Conservation (phyloP, 2,329 filamentous ascomycete species). For the Nothopassalora personata region DNA sequence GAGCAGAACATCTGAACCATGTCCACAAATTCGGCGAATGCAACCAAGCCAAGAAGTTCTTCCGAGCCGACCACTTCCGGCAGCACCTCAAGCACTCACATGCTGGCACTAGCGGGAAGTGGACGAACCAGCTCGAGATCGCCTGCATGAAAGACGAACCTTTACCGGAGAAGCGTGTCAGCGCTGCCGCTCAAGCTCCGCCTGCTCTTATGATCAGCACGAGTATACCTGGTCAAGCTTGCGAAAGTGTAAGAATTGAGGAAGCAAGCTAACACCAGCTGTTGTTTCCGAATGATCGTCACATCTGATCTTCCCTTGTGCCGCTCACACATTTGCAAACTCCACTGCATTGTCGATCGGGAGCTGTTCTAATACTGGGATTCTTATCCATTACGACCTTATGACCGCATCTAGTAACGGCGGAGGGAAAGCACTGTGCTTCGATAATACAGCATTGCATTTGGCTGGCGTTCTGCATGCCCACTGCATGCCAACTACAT, state of each 20-base stretch:
- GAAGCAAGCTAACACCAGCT: background rate
- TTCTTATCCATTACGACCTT: background rate
- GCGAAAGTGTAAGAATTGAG: background rate
- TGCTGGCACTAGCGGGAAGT: constrained; percentile 91
- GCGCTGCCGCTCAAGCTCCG: constrained; percentile 8
- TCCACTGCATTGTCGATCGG: background rate
- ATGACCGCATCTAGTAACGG: constrained; percentile 2
- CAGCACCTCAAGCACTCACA: constrained; percentile 98
- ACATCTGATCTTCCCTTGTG: background rate
- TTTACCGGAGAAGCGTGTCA: constrained; percentile 41
- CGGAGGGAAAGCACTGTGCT: background rate
- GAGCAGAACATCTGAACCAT: constrained; percentile 80
- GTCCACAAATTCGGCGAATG: constrained; percentile 97
- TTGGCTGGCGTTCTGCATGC: constrained; percentile 1
- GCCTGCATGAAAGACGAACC: constrained; percentile 93
- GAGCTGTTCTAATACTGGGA: background rate
- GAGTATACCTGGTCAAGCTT: constrained; percentile 13
- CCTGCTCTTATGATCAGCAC: constrained; percentile 26
- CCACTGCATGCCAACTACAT: background rate
- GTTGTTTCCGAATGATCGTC: background rate
- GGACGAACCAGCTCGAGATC: constrained; percentile 97
- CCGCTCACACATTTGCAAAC: background rate
- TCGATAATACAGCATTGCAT: background rate
- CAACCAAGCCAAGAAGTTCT: constrained; percentile 98
- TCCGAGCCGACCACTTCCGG: constrained; percentile 92